Conservation (phyloP, 2,329 filamentous ascomycete genomes). For the Monilinia aucupariae region DNA sequence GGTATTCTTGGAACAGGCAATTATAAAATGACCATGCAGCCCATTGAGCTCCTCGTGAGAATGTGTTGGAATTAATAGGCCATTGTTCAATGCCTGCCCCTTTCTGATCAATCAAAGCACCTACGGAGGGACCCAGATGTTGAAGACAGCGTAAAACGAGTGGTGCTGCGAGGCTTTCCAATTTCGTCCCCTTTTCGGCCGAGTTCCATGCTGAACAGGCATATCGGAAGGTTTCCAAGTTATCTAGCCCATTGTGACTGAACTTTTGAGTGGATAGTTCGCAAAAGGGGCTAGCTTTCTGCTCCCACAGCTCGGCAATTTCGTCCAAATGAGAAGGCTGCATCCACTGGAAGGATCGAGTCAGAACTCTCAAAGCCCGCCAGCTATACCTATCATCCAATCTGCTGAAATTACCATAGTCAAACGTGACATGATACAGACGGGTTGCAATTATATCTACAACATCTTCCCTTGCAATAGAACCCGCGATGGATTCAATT, state of each 20-base stretch:
- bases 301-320: slow-evolving; percentile 24
- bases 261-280: not conserved
- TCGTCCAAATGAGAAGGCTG: slow-evolving; percentile 21
- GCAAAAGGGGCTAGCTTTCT: slow-evolving; percentile 25
- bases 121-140: slow-evolving; percentile 20
- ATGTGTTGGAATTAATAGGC: slow-evolving; percentile 15
- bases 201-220: slow-evolving; percentile 28
- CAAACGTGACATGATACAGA: slow-evolving; percentile 35
- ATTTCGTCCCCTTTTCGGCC: slow-evolving; percentile 18
- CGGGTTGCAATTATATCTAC: slow-evolving; percentile 34
- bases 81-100: slow-evolving; percentile 2
- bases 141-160: slow-evolving; percentile 22
- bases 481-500: slow-evolving; percentile 38
- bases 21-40: slow-evolving; percentile 23
- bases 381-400: slow-evolving; percentile 30
- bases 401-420: slow-evolving; percentile 24
- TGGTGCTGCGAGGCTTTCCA: slow-evolving; percentile 18
- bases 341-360: slow-evolving; percentile 25
- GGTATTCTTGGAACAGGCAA: slow-evolving; percentile 31
- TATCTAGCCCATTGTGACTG: slow-evolving; percentile 20
- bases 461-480: slow-evolving; percentile 36
- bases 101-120: slow-evolving; percentile 13
- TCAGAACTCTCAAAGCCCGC: slow-evolving; percentile 32
- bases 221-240: slow-evolving; percentile 27
- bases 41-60: slow-evolving; percentile 24